Evolutionary conservation across 371 early-diverging fungal genomes (phyloP).

Genomic region (Rhizopus arrhizus): DNA sequence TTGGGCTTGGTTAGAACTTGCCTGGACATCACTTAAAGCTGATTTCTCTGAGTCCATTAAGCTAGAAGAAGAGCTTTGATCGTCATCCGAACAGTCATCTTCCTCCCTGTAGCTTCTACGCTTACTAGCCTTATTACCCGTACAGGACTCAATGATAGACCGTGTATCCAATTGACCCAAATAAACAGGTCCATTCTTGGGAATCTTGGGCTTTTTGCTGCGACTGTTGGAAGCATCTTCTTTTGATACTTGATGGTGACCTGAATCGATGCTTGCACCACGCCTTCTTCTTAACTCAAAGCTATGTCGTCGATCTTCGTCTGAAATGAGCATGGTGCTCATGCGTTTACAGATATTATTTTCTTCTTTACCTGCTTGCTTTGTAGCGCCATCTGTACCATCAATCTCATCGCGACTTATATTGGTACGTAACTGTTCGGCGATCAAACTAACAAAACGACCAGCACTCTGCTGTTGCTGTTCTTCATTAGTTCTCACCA

Average conservation of each 20-base stretch:
- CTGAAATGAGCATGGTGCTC: conserved; percentile 24
- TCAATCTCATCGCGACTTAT: conserved; percentile 22
- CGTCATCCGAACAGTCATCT: conserved; percentile 21
- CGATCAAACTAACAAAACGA: conserved; percentile 43
- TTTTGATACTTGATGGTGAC: background rate
- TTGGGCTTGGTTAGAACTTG: conserved; percentile 14
- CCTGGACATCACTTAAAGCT: conserved; percentile 24
- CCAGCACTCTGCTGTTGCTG: conserved; percentile 10
- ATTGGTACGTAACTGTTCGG: conserved; percentile 36
- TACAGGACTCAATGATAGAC: conserved; percentile 6
- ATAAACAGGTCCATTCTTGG: conserved; percentile 22
- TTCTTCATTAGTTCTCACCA: no score
- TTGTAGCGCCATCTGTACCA: conserved; percentile 19
- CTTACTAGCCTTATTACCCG: background rate
- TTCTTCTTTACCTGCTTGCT: conserved; percentile 21
- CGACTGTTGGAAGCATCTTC: no score
- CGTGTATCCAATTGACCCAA: conserved; percentile 27
- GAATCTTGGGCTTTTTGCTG: background rate
- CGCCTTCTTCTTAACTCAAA: conserved; percentile 37
- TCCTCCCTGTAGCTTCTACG: background rate
- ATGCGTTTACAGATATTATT: conserved; percentile 25
- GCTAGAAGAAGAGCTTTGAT: conserved; percentile 14
- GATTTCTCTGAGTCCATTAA: conserved; percentile 22
- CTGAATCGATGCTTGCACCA: conserved; percentile 36
- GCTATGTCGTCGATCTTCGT: conserved; percentile 34